phyloP scores from a whole-genome alignment of 2,329 filamentous ascomycete genomes.

The Colletotrichum caudatum region DNA sequence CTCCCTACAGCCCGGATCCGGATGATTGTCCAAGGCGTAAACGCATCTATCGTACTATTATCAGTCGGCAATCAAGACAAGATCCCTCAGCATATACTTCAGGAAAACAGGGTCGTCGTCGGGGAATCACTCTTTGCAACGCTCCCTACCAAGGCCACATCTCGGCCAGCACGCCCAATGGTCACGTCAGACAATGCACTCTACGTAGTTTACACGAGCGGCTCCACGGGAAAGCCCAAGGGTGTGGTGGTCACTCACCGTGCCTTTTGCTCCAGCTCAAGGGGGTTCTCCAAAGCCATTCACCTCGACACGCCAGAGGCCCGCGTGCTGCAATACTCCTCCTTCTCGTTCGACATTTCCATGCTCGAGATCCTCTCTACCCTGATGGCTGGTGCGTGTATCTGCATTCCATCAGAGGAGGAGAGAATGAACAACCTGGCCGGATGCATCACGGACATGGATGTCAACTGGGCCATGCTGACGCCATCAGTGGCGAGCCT shows the following conservation, averaged over 20 bases:
- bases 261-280: constrained; percentile 18
- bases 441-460: constrained; percentile 7
- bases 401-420: constrained; percentile 54
- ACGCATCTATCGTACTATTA: constrained; percentile 15
- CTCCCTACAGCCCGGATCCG: constrained; percentile 4
- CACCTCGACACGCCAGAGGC: neutral
- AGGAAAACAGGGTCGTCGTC: neutral
- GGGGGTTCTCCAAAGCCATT: constrained; percentile 22
- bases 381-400: constrained; percentile 51
- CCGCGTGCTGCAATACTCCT: constrained; percentile 54
- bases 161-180: accelerated
- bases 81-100: neutral
- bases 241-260: constrained; percentile 30
- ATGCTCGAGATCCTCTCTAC: constrained; percentile 53
- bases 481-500: constrained; percentile 39
- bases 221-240: constrained; percentile 35
- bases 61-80: neutral
- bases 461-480: constrained; percentile 34
- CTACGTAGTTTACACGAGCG: constrained; percentile 29
- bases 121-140: neutral
- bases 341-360: constrained; percentile 57
- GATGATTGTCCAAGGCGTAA: constrained; percentile 25
- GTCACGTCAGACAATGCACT: constrained; percentile 1
- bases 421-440: constrained; percentile 50
- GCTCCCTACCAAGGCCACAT: neutral